phyloP scores from a whole-genome alignment of 768 basidiomycete species.

The Pilatotrama ljubarskyi region DNA sequence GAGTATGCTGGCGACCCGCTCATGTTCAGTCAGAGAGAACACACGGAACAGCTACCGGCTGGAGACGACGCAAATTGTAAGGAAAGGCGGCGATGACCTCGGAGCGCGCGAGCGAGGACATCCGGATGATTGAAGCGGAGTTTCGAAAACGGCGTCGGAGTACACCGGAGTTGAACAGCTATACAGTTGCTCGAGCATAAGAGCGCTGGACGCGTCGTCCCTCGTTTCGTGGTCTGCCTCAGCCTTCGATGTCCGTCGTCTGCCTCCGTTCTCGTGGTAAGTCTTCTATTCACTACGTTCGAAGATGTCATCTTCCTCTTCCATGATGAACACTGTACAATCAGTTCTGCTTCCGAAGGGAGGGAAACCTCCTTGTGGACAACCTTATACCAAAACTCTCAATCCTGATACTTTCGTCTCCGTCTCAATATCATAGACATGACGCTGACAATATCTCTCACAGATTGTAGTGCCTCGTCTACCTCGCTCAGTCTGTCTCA shows the following conservation, averaged over 20 bases:
- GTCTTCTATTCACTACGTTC: slow-evolving; percentile 7
- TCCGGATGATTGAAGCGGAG: not conserved
- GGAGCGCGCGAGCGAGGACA: not conserved
- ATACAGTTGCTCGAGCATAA: slow-evolving; percentile 40
- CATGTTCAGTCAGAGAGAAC: not conserved
- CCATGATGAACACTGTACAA: slow-evolving; percentile 45
- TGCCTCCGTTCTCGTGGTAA: slow-evolving; percentile 13
- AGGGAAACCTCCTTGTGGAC: slow-evolving; percentile 74
- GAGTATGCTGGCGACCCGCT: not conserved
- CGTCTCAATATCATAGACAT: not conserved
- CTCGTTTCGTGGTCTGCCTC: slow-evolving; percentile 6
- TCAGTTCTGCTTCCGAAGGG: slow-evolving; percentile 87
- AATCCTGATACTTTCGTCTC: slow-evolving; percentile 45
- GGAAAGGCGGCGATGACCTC: not conserved
- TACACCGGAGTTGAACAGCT: slow-evolving; percentile 39
- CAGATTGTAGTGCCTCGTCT: not conserved
- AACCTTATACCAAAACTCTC: slow-evolving; percentile 56
- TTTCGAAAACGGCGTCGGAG: slow-evolving; percentile 2
- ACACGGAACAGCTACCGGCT: not conserved
- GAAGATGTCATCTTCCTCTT: slow-evolving; percentile 14
- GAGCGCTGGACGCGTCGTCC: slow-evolving; percentile 1
- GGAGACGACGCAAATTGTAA: not conserved
- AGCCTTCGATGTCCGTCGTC: not conserved
- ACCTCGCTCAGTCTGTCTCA: not conserved
- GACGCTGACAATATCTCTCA: not conserved